Percentiles rank a stretch among this genome's conserved stretches.
Conservation (phyloP, 805 yeast genomes). For the Kregervanrija delftensis region DNA sequence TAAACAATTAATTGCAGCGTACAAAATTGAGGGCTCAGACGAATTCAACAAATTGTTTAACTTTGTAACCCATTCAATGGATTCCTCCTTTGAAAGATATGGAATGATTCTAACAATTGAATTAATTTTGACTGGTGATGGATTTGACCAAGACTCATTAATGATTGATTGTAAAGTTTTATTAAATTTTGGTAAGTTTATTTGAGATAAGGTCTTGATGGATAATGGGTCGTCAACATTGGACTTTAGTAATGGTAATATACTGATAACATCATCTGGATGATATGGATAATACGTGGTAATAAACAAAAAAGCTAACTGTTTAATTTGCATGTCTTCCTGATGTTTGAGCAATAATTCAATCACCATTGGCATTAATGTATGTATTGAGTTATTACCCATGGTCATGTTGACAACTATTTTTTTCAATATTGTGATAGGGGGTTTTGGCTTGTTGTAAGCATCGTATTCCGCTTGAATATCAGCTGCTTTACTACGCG, state of each 20-base stretch:
- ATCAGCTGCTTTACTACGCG: constrained; percentile 25
- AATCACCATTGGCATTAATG: constrained; percentile 57
- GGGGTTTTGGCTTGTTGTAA: constrained; percentile 32
- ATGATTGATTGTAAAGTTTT: too few relatives aligned
- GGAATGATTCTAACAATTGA: too few relatives aligned
- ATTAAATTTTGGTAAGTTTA: too few relatives aligned
- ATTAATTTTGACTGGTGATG: too few relatives aligned
- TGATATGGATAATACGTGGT: constrained; percentile 52
- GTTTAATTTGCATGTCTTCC: constrained; percentile 58
- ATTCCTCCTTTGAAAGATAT: constrained; percentile 11
- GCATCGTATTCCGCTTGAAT: constrained; percentile 23
- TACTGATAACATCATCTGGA: constrained; percentile 48
- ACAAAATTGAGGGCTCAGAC: neutral
- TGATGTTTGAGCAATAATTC: constrained; percentile 35
- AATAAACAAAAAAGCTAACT: constrained; percentile 64
- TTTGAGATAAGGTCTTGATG: too few relatives aligned
- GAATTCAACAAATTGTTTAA: neutral
- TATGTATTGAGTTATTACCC: constrained; percentile 71
- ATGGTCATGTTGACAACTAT: constrained; percentile 78
- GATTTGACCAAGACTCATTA: too few relatives aligned
- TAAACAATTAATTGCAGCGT: neutral
- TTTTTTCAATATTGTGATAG: constrained; percentile 49
- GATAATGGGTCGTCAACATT: constrained; percentile 32
- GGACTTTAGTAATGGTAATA: constrained; percentile 45
- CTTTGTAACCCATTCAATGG: neutral